phyloP scores from a whole-genome alignment of 179 eudicot species.

The Pouteria campechiana region DNA sequence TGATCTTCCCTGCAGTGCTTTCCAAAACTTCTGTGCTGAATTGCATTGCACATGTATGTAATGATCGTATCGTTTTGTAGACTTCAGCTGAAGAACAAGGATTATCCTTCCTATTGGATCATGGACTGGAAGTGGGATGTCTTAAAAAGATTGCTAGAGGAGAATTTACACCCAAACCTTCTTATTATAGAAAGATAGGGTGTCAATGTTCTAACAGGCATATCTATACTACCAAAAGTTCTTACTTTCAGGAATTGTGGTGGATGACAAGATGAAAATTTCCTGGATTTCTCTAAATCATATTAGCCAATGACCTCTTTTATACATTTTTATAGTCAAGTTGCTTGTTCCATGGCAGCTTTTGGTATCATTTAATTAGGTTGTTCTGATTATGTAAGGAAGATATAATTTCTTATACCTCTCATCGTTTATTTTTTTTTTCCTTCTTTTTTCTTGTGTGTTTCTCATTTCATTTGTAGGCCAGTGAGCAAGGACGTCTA shows the following conservation, averaged over 20 bases:
- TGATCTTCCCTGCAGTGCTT: neutral
- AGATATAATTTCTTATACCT: too few species aligned
- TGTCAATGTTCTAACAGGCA: too few species aligned
- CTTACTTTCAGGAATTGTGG: too few species aligned
- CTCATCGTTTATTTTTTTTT: neutral
- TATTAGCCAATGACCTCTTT: neutral
- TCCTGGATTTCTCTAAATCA: too few species aligned
- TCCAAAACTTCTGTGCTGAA: neutral
- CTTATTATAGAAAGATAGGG: too few species aligned
- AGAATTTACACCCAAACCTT: too few species aligned
- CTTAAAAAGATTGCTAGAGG: too few species aligned
- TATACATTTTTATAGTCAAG: neutral
- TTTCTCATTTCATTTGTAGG: conserved; percentile 24
- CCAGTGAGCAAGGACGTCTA: conserved; percentile 78
- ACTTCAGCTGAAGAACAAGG: neutral
- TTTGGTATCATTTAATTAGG: neutral
- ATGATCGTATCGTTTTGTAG: neutral
- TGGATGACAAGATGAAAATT: too few species aligned
- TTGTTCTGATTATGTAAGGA: neutral
- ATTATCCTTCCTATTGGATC: too few species aligned
- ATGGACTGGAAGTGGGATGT: too few species aligned
- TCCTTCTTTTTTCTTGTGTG: neutral
- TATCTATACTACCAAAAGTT: too few species aligned
- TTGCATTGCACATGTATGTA: neutral
- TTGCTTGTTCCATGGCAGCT: neutral